phyloP scores from a whole-genome alignment of 2,329 filamentous ascomycete species.

The Rhynchosporium agropyri region DNA sequence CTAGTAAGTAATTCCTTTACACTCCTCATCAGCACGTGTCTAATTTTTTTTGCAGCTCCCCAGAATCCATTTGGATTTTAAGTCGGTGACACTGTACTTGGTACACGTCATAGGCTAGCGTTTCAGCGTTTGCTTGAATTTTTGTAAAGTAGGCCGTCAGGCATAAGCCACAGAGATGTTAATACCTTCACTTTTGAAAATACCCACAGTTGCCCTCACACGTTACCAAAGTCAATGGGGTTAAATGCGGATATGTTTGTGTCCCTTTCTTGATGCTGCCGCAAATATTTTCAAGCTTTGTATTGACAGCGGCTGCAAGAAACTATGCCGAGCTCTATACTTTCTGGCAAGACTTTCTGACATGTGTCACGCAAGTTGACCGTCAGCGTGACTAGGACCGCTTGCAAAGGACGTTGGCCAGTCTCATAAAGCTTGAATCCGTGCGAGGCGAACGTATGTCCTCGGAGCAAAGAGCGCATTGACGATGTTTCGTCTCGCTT shows the following conservation, averaged over 20 bases:
- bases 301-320: background rate
- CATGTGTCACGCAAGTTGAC: no score
- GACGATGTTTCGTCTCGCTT: constrained; percentile 13
- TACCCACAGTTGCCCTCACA: background rate
- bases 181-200: constrained; percentile 27
- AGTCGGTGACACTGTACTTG: constrained; percentile 31
- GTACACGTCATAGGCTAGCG: constrained; percentile 28
- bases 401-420: background rate
- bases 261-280: no score
- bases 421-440: background rate
- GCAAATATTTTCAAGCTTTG: no score
- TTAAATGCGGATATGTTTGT: no score
- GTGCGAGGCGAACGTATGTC: background rate
- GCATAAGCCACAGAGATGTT: constrained; percentile 34
- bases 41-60: constrained; percentile 52
- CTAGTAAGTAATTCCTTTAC: constrained; percentile 71
- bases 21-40: constrained; percentile 20
- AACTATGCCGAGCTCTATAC: no score
- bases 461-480: background rate
- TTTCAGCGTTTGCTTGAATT: constrained; percentile 31
- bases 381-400: no score
- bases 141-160: constrained; percentile 41
- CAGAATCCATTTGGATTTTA: constrained; percentile 73
- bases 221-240: background rate
- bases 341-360: no score